Conservation (phyloP, 352 stramenopile species). For the Globisporangium echinulatum region DNA sequence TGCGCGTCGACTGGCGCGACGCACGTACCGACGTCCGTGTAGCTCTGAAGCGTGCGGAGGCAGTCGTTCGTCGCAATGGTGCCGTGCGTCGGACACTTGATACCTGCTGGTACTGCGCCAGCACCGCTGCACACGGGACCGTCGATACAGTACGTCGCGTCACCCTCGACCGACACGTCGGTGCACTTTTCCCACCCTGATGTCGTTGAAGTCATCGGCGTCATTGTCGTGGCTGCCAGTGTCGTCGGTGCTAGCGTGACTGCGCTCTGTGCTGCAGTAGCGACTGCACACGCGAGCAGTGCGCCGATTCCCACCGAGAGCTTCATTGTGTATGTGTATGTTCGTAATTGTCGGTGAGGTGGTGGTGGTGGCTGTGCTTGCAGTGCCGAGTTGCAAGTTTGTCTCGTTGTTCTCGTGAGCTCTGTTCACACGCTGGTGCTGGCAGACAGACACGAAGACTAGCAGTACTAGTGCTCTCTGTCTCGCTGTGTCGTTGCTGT, state of each 20-base stretch:
- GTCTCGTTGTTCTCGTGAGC: no score
- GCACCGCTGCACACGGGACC: conserved; percentile 57
- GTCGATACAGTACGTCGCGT: conserved; percentile 69
- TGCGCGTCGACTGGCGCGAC: conserved; percentile 40
- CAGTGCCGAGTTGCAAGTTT: no score
- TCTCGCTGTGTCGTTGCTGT: no score
- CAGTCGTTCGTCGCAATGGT: conserved; percentile 52
- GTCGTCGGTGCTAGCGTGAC: background rate
- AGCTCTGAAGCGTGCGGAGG: conserved; percentile 49
- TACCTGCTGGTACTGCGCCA: conserved; percentile 29
- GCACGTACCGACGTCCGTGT: conserved; percentile 36
- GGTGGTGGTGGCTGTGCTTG: background rate
- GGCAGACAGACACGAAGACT: no score
- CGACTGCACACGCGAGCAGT: background rate
- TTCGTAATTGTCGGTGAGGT: background rate
- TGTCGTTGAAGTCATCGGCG: background rate
- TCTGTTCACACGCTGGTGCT: no score
- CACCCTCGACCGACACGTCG: conserved; percentile 55
- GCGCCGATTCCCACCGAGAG: conserved; percentile 5
- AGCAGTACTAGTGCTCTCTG: no score
- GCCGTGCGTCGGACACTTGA: conserved; percentile 49
- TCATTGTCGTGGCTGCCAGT: background rate
- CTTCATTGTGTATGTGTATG: conserved; percentile 2
- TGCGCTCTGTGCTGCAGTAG: no score
- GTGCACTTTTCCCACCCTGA: conserved; percentile 17